Percentiles rank a stretch among this genome's conserved stretches.
Conservation (phyloP, 208 protist genomes). For the Strigomonas galati region DNA sequence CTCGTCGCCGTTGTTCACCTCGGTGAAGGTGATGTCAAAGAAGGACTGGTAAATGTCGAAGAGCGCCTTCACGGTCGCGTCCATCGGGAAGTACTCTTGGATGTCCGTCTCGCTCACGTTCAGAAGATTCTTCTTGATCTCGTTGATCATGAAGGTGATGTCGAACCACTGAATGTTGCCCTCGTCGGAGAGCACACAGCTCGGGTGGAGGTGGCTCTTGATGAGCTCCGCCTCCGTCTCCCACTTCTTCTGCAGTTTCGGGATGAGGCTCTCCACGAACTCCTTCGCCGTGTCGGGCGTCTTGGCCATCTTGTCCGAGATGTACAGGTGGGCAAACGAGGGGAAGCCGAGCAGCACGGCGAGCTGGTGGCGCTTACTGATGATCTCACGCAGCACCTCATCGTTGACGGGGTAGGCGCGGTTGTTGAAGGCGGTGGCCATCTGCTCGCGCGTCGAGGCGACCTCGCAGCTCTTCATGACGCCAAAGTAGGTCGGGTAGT, state of each 20-base stretch:
- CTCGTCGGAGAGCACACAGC: conserved; percentile 59
- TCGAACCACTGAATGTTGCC: conserved; percentile 67
- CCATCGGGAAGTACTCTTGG: conserved; percentile 85
- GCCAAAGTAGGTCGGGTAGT: conserved; percentile 86
- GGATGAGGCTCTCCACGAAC: conserved; percentile 70
- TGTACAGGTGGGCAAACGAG: conserved; percentile 65
- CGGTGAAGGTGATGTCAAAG: conserved; percentile 73
- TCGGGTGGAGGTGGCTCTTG: conserved; percentile 60
- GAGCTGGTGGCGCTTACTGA: conserved; percentile 67
- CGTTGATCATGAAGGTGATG: conserved; percentile 80
- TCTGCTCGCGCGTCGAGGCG: conserved; percentile 52
- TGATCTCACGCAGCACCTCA: conserved; percentile 52
- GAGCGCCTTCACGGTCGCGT: conserved; percentile 68
- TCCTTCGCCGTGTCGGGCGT: conserved; percentile 46
- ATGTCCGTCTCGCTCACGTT: conserved; percentile 81
- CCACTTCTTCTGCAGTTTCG: conserved; percentile 78
- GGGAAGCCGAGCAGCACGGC: conserved; percentile 57
- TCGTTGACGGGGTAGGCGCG: conserved; percentile 71
- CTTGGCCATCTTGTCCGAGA: conserved; percentile 84
- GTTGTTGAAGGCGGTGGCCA: conserved; percentile 63
- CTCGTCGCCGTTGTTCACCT: conserved; percentile 61
- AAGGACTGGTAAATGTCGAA: conserved; percentile 84
- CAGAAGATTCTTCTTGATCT: conserved; percentile 73
- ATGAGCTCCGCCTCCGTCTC: conserved; percentile 52
- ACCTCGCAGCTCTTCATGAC: conserved; percentile 86